Evolutionary conservation across 2,329 filamentous ascomycete species (phyloP), one percentile per base, ranked within the genome.

Genomic region (Pestalotiopsis sp.): DNA sequence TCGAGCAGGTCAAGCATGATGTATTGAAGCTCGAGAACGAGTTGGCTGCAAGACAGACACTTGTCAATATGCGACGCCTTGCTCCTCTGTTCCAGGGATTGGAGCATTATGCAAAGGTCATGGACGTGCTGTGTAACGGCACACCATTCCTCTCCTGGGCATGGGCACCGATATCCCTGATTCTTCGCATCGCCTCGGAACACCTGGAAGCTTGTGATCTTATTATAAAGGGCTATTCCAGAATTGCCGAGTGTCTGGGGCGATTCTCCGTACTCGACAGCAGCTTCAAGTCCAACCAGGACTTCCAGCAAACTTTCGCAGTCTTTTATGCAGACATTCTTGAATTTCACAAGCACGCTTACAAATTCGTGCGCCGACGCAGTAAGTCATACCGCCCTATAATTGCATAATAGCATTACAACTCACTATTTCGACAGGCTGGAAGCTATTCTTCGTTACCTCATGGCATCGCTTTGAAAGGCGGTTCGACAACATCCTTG

Each of bases 151-250:
- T 49, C n/a, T n/a, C 41, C 41, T 49, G 41, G 41, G n/a, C n/a
- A n/a, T 49, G 41, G 41, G 41, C 41, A n/a, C 41, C 41, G 1
- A 49, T 49, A 45, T 49, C 58, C 7, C 77, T 78, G 1, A 74
- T 49, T n/a, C 41, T 49, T 49, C 41, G 41, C 14, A n/a, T 49
- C 14, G 41, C 41, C 7, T 49, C 41, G 14, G 41, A 49, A 4
- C 41, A 49, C 7, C 4, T 49, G 1, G 41, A 49, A n/a, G 41
- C 14, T 0, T 49, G 13, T 14, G 41, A 49, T n/a, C 41, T 49
- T 6, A 49, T 49, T 7, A 49, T 49, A 4, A 49, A 49, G 3
- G 41, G 41, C 41, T 49, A 49, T 7, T 49, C 41, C 4, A 49
- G 41, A 7, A 49, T 49, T 13, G 41, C 41, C n/a, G 41, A 49